These are phyloP conservation scores for Ocimum tenuiflorum DNA, from an alignment of 257 asterid genomes.

Conservation along the genomic window DNA sequence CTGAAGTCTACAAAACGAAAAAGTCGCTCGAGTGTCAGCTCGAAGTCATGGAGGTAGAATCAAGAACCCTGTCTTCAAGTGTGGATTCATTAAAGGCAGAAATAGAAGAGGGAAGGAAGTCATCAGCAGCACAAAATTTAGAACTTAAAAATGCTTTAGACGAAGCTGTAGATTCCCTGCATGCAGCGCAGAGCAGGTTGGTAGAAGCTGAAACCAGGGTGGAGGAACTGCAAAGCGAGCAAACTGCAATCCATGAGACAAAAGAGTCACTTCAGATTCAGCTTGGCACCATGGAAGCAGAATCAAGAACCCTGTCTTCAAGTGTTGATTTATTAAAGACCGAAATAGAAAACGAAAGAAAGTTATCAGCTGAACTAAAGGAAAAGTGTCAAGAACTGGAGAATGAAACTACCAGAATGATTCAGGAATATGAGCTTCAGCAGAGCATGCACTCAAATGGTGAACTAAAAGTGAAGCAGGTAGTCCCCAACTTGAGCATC, in stretches of 20 bases:
- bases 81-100: conserved; percentile 35
- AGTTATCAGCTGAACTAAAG: conserved; percentile 33
- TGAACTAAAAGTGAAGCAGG: conserved; percentile 63
- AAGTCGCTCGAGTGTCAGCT: conserved; percentile 53
- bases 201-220: neutral
- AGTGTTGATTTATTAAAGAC: conserved; percentile 31
- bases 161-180: conserved; percentile 30
- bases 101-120: conserved; percentile 27
- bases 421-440: conserved; percentile 39
- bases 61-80: conserved; percentile 38
- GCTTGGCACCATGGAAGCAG: conserved; percentile 47
- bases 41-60: conserved; percentile 46
- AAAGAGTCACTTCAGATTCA: conserved; percentile 50
- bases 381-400: conserved; percentile 46
- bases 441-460: conserved; percentile 29
- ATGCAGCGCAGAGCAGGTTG: conserved; percentile 25
- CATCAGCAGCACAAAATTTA: conserved; percentile 34
- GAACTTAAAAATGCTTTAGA: conserved; percentile 37
- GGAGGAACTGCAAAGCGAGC: conserved; percentile 41
- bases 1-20: conserved; percentile 34
- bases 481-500: conserved; percentile 2
- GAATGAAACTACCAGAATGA: conserved; percentile 35
- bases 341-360: conserved; percentile 35
- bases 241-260: conserved; percentile 32
- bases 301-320: conserved; percentile 43